Evolutionary conservation across 2,329 filamentous ascomycete species (phyloP).

Genomic region (Colletotrichum sp.): DNA sequence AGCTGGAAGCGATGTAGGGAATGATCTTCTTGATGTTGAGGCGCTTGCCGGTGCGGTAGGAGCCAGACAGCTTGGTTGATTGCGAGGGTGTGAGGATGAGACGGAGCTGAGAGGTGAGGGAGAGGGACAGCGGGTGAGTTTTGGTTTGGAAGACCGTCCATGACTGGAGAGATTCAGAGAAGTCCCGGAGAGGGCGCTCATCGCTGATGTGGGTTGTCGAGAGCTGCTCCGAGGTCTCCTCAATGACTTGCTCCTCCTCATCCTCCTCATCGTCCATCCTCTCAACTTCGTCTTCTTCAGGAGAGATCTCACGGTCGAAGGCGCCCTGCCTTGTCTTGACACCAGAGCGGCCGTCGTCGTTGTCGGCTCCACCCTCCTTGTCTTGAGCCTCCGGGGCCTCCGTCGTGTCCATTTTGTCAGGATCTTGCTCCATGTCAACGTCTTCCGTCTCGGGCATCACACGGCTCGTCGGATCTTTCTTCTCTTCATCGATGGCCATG

Average conservation of each 20-base stretch:
- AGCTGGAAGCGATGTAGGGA: conserved; percentile 96
- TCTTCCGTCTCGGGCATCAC: conserved; percentile 59
- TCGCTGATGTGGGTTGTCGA: conserved; percentile 74
- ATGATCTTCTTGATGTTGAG: conserved; percentile 99
- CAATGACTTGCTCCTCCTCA: conserved; percentile 53
- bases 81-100: conserved; percentile 94
- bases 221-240: conserved; percentile 67
- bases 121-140: conserved; percentile 85
- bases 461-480: conserved; percentile 53
- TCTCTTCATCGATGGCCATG: conserved; percentile 84
- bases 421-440: conserved; percentile 50
- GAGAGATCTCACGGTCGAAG: conserved; percentile 56
- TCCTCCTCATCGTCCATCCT: conserved; percentile 44
- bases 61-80: conserved; percentile 93
- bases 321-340: conserved; percentile 66
- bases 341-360: conserved; percentile 62
- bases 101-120: conserved; percentile 91
- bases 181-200: conserved; percentile 48
- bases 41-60: conserved; percentile 96
- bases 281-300: conserved; percentile 37
- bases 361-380: conserved; percentile 34
- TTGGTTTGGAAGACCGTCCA: conserved; percentile 86
- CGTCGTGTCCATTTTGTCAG: conserved; percentile 49
- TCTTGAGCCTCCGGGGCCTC: conserved; percentile 29
- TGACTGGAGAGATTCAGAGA: conserved; percentile 68